Evolutionary conservation across 2,329 filamentous ascomycete species (phyloP), one percentile per base, ranked within the genome.

Genomic region (Colletotrichum orbiculare): DNA sequence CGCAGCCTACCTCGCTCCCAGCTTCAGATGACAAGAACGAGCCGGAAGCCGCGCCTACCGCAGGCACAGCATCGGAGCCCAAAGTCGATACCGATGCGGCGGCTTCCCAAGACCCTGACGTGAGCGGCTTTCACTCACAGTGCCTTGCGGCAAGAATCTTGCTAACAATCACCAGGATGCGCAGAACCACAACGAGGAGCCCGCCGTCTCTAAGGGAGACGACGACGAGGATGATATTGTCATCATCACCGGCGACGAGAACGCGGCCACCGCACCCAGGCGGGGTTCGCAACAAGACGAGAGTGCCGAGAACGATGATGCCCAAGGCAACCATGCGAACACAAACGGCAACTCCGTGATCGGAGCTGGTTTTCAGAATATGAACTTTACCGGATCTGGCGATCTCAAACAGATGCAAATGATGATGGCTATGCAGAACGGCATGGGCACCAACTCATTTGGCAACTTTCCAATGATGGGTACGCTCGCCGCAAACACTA

Each of bases 391-490:
- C 73, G 87, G 86, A 72, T 67, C 64, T 41, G 83, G 84, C 63
- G 89, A 91, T 71, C 89, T 92, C 77, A 91, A 88, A 73, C 88
- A 91, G 83, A 92, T 94, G 88, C 90, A 92, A 77, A 87, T 88
- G 88, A 87, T 92, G 89, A 90, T 91, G 88, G 82, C 88, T 78
- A 86, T 93, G 91, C 85, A 91, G 78, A 86, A 91, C 72, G 86
- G 87, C 70, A 89, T 89, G 85, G 81, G 81, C 48, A 76, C 82
- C 37, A 82, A 79, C 69, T 78, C 79, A 2, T 89, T 89, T 72
- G 82, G 83, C 63, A 81, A 80, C 66, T 90, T 90, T 73, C 84
- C 91, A 57, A 93, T 95, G 88, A 97, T 97, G 92, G 92, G 94
- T 97, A 87, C 75, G 92, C 84, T 52, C 9, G 38, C 7, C 42